Percentiles rank a stretch among this genome's conserved stretches.
phyloP scores from a whole-genome alignment of 768 basidiomycete genomes.

The Russula sp. region DNA sequence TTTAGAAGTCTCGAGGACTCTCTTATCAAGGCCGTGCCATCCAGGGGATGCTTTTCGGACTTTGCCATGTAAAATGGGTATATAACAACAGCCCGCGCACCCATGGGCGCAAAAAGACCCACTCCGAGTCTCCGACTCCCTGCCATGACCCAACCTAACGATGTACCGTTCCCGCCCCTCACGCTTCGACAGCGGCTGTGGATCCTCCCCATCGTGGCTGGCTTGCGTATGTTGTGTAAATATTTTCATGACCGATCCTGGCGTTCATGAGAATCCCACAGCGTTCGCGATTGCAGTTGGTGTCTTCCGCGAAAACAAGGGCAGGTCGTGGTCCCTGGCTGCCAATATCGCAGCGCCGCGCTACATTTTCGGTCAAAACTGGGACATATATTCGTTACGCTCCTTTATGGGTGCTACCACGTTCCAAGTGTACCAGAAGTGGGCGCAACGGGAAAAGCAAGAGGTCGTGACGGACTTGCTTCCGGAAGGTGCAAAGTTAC shows the following conservation, averaged over 20 bases:
- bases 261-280: background rate
- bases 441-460: background rate
- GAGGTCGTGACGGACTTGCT: slow-evolving; percentile 1
- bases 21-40: too few species aligned
- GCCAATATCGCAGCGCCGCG: background rate
- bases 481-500: background rate
- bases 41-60: background rate
- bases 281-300: slow-evolving; percentile 7
- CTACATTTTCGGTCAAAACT: background rate
- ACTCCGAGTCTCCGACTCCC: too few species aligned
- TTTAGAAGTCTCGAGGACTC: too few species aligned
- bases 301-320: slow-evolving; percentile 3
- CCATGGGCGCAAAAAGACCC: too few species aligned
- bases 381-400: background rate
- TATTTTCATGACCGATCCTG: background rate
- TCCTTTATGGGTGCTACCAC: slow-evolving; percentile 1
- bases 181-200: background rate
- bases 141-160: background rate
- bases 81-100: too few species aligned
- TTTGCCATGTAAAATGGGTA: background rate
- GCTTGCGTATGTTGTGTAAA: background rate
- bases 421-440: background rate
- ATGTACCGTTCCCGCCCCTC: background rate
- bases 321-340: slow-evolving; percentile 5
- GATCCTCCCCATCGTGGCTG: background rate